Conservation (phyloP, 148 eudicot genomes). For the Vaccinium corymbosum region DNA sequence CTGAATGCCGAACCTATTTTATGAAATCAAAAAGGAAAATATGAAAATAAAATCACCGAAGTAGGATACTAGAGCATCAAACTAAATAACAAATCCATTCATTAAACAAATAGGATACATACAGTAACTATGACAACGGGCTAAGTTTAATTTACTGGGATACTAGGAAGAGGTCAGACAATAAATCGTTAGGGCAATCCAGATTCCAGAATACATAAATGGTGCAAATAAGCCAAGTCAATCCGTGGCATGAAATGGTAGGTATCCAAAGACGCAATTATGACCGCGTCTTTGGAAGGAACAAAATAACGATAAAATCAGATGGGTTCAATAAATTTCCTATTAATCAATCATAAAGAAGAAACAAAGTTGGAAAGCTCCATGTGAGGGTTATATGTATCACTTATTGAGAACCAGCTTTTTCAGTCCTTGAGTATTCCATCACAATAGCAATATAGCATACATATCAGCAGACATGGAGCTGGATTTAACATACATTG, state of each 20-base stretch:
- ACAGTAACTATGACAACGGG: not conserved
- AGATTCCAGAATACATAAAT: not conserved
- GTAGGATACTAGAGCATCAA: not conserved
- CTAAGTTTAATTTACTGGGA: not conserved
- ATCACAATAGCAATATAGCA: not conserved
- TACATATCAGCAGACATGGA: not conserved
- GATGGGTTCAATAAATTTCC: not conserved
- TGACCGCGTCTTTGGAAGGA: not conserved
- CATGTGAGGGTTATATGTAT: not conserved
- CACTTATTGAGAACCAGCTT: not conserved
- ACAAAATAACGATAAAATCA: not conserved
- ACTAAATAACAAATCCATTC: not conserved
- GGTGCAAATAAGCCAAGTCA: not conserved
- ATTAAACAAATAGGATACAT: not conserved
- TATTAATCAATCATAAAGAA: not conserved
- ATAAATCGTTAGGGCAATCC: not conserved
- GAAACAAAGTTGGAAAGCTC: not conserved
- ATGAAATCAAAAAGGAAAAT: not conserved
- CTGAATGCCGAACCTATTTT: constrained; percentile 48
- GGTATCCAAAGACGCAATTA: not conserved
- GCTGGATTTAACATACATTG: not conserved
- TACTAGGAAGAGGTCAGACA: not conserved
- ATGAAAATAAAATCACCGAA: not conserved
- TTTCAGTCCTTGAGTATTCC: constrained; percentile 5
- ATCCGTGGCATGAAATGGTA: not conserved